These are phyloP conservation scores for Epichloe brachyelytri DNA, from an alignment of 2,329 filamentous ascomycete species.

Conservation along the genomic window DNA sequence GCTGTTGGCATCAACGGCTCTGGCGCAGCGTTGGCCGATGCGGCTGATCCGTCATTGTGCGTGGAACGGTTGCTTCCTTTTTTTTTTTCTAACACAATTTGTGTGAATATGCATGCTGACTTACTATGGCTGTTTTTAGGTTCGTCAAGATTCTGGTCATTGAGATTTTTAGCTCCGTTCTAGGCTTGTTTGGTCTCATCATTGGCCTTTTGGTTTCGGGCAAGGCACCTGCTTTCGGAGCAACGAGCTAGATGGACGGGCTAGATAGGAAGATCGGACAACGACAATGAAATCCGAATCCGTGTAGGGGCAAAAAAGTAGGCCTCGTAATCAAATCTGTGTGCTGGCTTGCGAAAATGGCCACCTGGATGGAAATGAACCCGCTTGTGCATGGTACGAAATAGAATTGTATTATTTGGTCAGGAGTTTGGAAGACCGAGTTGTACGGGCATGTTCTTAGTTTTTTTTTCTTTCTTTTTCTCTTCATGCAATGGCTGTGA, in stretches of 20 bases:
- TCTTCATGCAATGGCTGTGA: constrained; percentile 18
- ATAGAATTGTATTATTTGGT: constrained; percentile 19
- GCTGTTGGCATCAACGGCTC: constrained; percentile 97
- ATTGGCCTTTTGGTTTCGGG: constrained; percentile 79
- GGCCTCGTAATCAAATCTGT: background rate
- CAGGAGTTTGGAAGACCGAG: constrained; percentile 28
- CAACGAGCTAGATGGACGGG: constrained; percentile 1
- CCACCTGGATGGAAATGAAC: background rate
- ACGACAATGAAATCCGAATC: background rate
- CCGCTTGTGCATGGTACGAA: constrained; percentile 21
- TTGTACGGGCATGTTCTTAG: constrained; percentile 14
- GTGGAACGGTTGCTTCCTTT: constrained; percentile 21
- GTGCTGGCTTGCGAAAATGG: background rate
- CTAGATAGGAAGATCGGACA: background rate
- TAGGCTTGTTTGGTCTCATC: constrained; percentile 93
- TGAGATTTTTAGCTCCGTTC: constrained; percentile 96
- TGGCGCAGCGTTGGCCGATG: constrained; percentile 90
- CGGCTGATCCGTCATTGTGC: constrained; percentile 79
- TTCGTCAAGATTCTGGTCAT: constrained; percentile 99
- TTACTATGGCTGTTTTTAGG: constrained; percentile 28
- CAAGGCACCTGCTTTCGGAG: constrained; percentile 45
- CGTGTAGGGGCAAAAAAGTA: background rate
- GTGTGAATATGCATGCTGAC: constrained; percentile 11
- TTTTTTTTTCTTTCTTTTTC: background rate
- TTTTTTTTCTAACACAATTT: background rate